Base-by-base conservation (phyloP, 805 yeast species). In the Maudiozyma barnettii region DNA sequence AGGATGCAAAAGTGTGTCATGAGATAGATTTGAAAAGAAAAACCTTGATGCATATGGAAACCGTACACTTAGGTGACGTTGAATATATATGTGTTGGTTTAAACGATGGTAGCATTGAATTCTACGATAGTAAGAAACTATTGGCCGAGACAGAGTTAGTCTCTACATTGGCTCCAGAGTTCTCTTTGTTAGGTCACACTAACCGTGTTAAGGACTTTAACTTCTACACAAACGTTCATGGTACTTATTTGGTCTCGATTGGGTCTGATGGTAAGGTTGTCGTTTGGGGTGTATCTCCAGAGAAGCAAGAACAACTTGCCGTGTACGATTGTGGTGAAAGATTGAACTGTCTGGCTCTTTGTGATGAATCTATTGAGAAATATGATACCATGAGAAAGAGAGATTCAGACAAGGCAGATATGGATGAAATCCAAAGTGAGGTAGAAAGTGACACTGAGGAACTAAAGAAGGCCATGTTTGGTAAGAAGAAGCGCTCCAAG, bases 231-330 rank as follows among this genome's bases (percentile, higher is more conserved):
- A 70, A 73, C 13, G 72, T 69, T 18, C 57, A 52, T 51, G 66
- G 66, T 35, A 56, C 52, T 3, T 84, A 75, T 59, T 65, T 93
- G 58, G 75, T 86, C 0, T 83, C 95, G 2, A 86, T 89, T 12
- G 86, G 96, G 0, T 86, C 97, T 0, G 98, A 91, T 65, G 98
- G 98, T 22, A 84, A 78, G 58, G 82, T 91, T 45, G 95, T 93
- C 7, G 84, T 91, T 2, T 91, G 97, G 96, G 84, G 90, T 61
- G 68, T 82, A 60, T 61, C 67, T 1, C 58, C 69, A 14, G 40
- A 45, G 18, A 39, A 39, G 2, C 74, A 75, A 56, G 95, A 86
- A 57, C 95, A 89, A 64, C 76, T 89, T 21, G 97, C 96, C 0
- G 93, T 88, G 3, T 91, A 89, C 63, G 87, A 82, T 53, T 77